Evolutionary conservation across 106 monocot species (phyloP), one percentile per base, ranked within the genome.

Genomic region (Dioscorea alata): DNA sequence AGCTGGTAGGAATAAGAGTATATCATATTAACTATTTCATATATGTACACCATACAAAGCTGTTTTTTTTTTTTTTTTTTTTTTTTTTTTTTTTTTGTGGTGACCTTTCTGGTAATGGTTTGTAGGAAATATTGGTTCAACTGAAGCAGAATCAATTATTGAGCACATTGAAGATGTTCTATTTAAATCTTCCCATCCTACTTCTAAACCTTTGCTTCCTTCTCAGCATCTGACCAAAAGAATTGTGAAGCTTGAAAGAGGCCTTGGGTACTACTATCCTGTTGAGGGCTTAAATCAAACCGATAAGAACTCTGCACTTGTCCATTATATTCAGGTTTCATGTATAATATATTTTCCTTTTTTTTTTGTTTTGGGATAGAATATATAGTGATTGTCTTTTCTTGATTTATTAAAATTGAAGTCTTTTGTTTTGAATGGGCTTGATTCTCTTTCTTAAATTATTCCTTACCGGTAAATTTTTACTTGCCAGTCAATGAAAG

Each of bases 201-300:
- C 78, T 35, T 82, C 78, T 65, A 84, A 89, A 79, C 69, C 89
- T 35, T 63, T 96, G 31, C 82, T 86, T 50, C 83, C 92, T 64
- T 96, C 96, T 62, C 80, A 96, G 72, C 80, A 96, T 78, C 64
- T 84, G 49, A 74, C 91, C 63, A 86, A 76, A 57, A 84, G 96
- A 80, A 74, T 96, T 63, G 84, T 92, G 49, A 96, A 89, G 75
- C 91, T 96, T 86, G 91, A 96, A 72, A 82, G 69, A 73, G 86
- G 91, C 35, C 23, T 84, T 23, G 74, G 33, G 50, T 89, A 75
- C 66, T 79, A 24, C 59, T 91, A 84, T 70, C 83, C 89, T 32
- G 63, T 76, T 16, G 66, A 75, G 69, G 81, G 76, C 61, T 62
- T 91, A 32, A 96, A 96, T 77, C 68, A 57, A 23, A 84, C 56